Percentiles rank a stretch among this genome's conserved stretches.
Evolutionary conservation across 352 stramenopile genomes (phyloP).

Genomic region (Phytopythium cucurbitacearum): DNA sequence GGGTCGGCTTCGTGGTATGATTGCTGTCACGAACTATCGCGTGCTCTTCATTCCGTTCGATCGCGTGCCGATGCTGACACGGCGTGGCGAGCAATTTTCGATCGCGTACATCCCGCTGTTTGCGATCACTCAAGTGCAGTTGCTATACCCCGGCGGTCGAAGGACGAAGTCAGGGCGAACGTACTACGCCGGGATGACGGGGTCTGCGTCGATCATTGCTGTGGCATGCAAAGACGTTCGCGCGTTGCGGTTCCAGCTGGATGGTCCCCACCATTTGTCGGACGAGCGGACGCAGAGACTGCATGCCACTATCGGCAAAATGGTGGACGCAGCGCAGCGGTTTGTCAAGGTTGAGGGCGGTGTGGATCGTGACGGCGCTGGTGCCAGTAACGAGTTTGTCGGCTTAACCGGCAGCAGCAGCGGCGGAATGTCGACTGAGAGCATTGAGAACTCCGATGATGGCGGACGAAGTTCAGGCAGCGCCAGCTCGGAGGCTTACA

Average conservation of each 20-base stretch:
- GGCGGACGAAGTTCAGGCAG: neutral
- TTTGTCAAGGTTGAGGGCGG: constrained; percentile 27
- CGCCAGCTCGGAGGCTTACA: constrained; percentile 2
- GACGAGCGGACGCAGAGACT: constrained; percentile 52
- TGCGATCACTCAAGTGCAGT: constrained; percentile 49
- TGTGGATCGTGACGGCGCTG: neutral
- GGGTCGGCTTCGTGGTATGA: constrained; percentile 55
- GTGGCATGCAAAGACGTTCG: constrained; percentile 82
- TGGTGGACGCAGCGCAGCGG: constrained; percentile 56
- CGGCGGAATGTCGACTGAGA: neutral
- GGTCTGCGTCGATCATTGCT: constrained; percentile 40
- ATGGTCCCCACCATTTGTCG: constrained; percentile 35
- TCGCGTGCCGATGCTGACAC: constrained; percentile 31
- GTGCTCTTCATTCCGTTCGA: constrained; percentile 71
- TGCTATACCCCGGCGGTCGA: constrained; percentile 55
- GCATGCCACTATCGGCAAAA: constrained; percentile 38
- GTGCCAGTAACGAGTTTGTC: constrained; percentile 1
- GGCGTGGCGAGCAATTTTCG: constrained; percentile 26
- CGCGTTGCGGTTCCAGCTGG: constrained; percentile 63
- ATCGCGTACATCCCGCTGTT: constrained; percentile 78
- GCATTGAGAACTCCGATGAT: neutral
- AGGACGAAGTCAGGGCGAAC: constrained; percentile 46
- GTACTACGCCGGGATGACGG: constrained; percentile 41
- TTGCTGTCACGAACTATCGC: constrained; percentile 75
- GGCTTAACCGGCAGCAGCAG: constrained; percentile 5